Evolutionary conservation across 225 moss, liverwort and hornwort species (phyloP).

Genomic region (Polytrichum commune): DNA sequence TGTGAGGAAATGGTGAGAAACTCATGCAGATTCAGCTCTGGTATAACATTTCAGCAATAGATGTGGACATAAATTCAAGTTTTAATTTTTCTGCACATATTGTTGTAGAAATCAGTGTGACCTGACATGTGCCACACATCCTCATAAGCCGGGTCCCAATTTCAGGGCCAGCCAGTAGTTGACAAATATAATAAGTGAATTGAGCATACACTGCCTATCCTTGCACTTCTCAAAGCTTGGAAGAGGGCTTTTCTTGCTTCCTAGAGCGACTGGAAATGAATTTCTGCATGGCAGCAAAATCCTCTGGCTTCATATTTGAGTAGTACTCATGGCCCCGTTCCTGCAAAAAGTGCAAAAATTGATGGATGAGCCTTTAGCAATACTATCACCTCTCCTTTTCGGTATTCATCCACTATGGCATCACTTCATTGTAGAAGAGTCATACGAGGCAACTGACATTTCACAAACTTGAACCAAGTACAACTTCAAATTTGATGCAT

Average conservation of each 20-base stretch:
- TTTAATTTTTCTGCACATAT: too few species aligned
- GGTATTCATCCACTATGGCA: too few species aligned
- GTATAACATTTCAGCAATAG: too few species aligned
- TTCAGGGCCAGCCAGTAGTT: neutral
- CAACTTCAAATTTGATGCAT: too few species aligned
- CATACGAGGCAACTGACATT: too few species aligned
- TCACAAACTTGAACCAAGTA: too few species aligned
- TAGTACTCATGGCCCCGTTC: slow-evolving; percentile 73
- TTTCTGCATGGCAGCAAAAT: slow-evolving; percentile 80
- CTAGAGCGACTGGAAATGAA: slow-evolving; percentile 70
- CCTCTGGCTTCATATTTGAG: slow-evolving; percentile 69
- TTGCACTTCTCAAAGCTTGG: slow-evolving; percentile 51
- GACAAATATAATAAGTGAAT: neutral
- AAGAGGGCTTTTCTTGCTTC: slow-evolving; percentile 36
- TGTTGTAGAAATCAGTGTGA: neutral
- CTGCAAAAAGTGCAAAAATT: slow-evolving; percentile 25
- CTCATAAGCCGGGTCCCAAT: neutral
- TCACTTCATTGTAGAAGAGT: too few species aligned
- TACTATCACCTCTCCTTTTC: too few species aligned
- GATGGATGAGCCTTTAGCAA: neutral
- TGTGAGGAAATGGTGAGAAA: too few species aligned
- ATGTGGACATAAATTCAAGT: too few species aligned
- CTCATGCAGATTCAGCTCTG: too few species aligned
- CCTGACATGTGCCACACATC: neutral
- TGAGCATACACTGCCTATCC: neutral